Percentiles rank a stretch among this genome's conserved stretches.
Conservation (phyloP, 371 early-diverging fungal species). For the Circinella umbellata region DNA sequence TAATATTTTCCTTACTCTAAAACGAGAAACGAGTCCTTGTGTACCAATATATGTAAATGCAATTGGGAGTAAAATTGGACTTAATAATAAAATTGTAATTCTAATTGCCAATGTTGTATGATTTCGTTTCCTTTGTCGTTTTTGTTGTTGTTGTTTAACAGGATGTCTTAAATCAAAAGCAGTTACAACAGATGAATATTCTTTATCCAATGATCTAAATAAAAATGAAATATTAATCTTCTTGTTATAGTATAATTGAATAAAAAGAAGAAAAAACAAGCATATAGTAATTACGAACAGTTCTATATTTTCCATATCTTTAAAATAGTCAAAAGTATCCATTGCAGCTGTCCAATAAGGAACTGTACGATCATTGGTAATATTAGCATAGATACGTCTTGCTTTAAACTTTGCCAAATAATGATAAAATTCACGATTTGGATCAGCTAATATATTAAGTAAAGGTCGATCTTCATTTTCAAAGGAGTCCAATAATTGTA, state of each 20-base stretch:
- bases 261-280: background rate
- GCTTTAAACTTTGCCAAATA: slow-evolving; percentile 56
- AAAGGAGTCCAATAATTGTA: slow-evolving; percentile 53
- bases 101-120: background rate
- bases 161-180: slow-evolving; percentile 8
- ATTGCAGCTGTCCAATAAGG: slow-evolving; percentile 73
- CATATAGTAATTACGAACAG: slow-evolving; percentile 37
- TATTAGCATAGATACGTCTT: slow-evolving; percentile 69
- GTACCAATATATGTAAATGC: slow-evolving; percentile 23
- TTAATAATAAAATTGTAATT: background rate
- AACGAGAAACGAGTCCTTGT: slow-evolving; percentile 38
- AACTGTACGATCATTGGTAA: slow-evolving; percentile 71
- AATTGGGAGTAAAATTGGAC: slow-evolving; percentile 31
- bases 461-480: slow-evolving; percentile 42
- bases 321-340: slow-evolving; percentile 54
- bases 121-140: background rate
- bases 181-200: slow-evolving; percentile 20
- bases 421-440: slow-evolving; percentile 58
- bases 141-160: background rate
- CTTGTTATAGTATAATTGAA: no score
- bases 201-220: slow-evolving; percentile 17
- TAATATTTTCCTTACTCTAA: slow-evolving; percentile 28
- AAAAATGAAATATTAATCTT: no score
- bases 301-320: slow-evolving; percentile 41
- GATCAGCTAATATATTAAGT: slow-evolving; percentile 67